phyloP scores from a whole-genome alignment of 139 green algal genomes.

The Micractinium sp. region DNA sequence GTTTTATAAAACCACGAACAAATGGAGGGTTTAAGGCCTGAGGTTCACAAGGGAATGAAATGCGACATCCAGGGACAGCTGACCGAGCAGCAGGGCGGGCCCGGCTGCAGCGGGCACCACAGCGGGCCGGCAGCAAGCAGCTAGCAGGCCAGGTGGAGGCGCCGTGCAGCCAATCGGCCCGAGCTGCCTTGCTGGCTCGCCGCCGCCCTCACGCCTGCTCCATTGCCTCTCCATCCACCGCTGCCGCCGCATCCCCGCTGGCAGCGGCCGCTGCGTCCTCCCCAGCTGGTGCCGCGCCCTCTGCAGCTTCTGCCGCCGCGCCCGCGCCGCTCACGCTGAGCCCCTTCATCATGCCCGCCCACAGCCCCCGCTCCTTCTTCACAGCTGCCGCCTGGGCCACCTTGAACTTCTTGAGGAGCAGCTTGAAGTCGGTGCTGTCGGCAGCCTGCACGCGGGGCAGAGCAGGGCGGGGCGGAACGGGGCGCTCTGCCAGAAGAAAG shows the following conservation, averaged over 20 bases:
- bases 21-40: no score
- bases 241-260: background rate
- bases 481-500: no score
- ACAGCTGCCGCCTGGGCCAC: constrained; percentile 3
- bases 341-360: constrained; percentile 23
- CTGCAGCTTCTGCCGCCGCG: background rate
- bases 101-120: no score
- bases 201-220: background rate
- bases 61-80: no score
- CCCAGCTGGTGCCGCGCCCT: background rate
- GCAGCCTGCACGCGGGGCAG: background rate
- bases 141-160: no score
- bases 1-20: no score
- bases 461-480: no score
- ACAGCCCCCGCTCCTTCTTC: constrained; percentile 34
- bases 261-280: background rate
- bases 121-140: no score
- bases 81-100: no score
- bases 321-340: background rate
- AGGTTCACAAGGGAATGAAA: no score
- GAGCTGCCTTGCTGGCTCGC: background rate
- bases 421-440: constrained; percentile 41
- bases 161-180: background rate
- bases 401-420: constrained; percentile 37
- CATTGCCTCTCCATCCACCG: background rate